phyloP scores from a whole-genome alignment of 768 basidiomycete genomes.

The Trametopsis cervina region DNA sequence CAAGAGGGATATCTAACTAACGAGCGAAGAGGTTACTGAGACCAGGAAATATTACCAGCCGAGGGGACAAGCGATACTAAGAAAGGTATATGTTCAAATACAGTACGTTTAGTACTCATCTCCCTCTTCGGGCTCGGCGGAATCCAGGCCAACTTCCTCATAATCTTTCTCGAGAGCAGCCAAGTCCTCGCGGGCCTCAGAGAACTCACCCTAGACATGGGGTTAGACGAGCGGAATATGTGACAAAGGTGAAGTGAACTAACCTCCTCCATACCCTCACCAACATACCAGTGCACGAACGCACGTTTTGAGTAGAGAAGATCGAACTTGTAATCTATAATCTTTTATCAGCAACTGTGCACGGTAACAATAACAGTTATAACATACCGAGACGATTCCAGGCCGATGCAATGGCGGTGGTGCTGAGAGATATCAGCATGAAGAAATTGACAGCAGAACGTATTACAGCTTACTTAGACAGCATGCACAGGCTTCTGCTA shows the following conservation, averaged over 20 bases:
- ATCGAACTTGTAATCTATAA: conserved; percentile 67
- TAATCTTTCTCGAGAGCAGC: conserved; percentile 98
- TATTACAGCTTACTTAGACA: conserved; percentile 40
- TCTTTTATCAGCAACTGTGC: not conserved
- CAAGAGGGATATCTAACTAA: not conserved
- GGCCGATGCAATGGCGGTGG: conserved; percentile 62
- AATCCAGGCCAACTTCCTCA: conserved; percentile 68
- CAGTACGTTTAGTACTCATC: conserved; percentile 36
- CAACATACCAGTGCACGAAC: conserved; percentile 59
- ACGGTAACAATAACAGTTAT: not conserved
- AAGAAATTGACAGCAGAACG: too few species aligned
- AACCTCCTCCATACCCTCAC: conserved; percentile 68
- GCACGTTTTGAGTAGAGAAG: conserved; percentile 62
- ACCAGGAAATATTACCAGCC: too few species aligned
- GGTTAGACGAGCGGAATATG: not conserved
- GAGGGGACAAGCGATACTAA: too few species aligned
- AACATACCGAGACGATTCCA: conserved; percentile 49
- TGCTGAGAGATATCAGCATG: conserved; percentile 19
- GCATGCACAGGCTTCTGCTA: conserved; percentile 69
- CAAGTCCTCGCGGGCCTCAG: conserved; percentile 96
- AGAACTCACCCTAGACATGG: conserved; percentile 73
- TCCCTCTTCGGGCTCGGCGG: conserved; percentile 42
- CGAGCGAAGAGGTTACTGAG: too few species aligned
- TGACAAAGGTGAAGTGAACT: not conserved
- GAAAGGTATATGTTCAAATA: not conserved